These are phyloP conservation scores for Flaveria trinervia DNA, from an alignment of 129 eudicot genomes.

Conservation along the genomic window DNA sequence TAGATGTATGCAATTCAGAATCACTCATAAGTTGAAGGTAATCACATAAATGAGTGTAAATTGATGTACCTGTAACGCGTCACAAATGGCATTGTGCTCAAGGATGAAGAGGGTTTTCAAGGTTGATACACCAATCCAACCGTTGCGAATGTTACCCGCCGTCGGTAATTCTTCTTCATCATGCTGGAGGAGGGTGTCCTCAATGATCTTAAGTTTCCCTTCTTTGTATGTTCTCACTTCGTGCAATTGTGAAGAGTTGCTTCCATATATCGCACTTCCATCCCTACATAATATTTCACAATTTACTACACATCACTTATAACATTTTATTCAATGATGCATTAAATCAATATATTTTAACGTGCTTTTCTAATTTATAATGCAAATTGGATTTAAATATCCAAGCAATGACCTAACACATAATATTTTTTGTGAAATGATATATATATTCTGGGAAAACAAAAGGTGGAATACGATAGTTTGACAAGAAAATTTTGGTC, in stretches of 20 bases:
- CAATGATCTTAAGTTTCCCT: conserved; percentile 55
- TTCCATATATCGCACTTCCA: conserved; percentile 56
- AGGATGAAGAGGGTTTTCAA: conserved; percentile 57
- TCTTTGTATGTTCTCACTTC: conserved; percentile 51
- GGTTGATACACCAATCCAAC: conserved; percentile 55
- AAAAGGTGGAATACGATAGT: no score
- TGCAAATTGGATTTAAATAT: no score
- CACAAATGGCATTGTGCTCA: conserved; percentile 66
- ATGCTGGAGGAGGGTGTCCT: conserved; percentile 41
- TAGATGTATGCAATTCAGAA: conserved; percentile 11
- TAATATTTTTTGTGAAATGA: no score
- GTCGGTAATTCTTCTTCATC: conserved; percentile 33
- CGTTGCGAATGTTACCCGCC: conserved; percentile 52
- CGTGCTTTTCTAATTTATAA: no score
- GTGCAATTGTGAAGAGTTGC: conserved; percentile 23
- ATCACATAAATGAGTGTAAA: neutral
- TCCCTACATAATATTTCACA: conserved; percentile 39
- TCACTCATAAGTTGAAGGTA: neutral
- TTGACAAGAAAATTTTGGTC: no score
- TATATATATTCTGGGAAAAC: no score
- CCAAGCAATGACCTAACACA: no score
- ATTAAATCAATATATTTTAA: no score
- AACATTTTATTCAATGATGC: no score
- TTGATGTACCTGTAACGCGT: conserved; percentile 46
- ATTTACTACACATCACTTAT: no score